phyloP scores from a whole-genome alignment of 352 stramenopile genomes.

The Phytophthora aleatoria region DNA sequence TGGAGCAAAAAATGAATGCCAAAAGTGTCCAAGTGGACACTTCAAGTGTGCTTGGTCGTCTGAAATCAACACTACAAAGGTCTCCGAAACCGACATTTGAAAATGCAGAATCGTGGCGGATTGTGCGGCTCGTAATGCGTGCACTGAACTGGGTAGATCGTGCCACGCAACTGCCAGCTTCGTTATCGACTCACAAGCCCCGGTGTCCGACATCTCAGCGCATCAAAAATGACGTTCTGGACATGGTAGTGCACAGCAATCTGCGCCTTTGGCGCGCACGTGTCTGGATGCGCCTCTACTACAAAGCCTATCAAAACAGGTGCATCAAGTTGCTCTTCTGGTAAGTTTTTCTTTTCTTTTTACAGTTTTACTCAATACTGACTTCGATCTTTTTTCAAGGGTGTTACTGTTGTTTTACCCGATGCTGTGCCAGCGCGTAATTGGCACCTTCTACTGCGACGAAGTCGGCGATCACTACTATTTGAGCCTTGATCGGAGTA shows the following conservation, averaged over 20 bases:
- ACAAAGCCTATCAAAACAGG: slow-evolving; percentile 75
- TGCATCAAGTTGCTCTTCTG: slow-evolving; percentile 82
- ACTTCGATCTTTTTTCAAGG: slow-evolving; percentile 26
- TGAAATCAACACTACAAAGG: slow-evolving; percentile 30
- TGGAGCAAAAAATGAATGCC: slow-evolving; percentile 33
- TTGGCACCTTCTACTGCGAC: slow-evolving; percentile 80
- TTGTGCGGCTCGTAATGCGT: slow-evolving; percentile 21
- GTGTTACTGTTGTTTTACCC: slow-evolving; percentile 75
- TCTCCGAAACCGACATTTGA: slow-evolving; percentile 14
- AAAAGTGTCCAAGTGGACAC: slow-evolving; percentile 4
- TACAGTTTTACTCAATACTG: background rate
- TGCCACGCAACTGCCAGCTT: slow-evolving; percentile 49
- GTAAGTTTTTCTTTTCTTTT: slow-evolving; percentile 19
- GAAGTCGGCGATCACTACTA: slow-evolving; percentile 66
- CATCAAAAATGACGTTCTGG: slow-evolving; percentile 53
- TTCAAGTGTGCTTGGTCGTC: slow-evolving; percentile 30
- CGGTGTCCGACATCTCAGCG: slow-evolving; percentile 59
- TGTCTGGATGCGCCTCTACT: slow-evolving; percentile 74
- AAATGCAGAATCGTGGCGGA: slow-evolving; percentile 12
- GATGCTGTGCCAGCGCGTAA: slow-evolving; percentile 67
- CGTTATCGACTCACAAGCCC: slow-evolving; percentile 45
- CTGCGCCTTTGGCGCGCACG: slow-evolving; percentile 69
- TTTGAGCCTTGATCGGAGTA: slow-evolving; percentile 66
- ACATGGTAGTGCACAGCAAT: slow-evolving; percentile 76
- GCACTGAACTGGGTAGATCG: slow-evolving; percentile 27